These are phyloP conservation scores for Corymbia citriodora DNA, from an alignment of 441 rosid species.

Conservation along the genomic window DNA sequence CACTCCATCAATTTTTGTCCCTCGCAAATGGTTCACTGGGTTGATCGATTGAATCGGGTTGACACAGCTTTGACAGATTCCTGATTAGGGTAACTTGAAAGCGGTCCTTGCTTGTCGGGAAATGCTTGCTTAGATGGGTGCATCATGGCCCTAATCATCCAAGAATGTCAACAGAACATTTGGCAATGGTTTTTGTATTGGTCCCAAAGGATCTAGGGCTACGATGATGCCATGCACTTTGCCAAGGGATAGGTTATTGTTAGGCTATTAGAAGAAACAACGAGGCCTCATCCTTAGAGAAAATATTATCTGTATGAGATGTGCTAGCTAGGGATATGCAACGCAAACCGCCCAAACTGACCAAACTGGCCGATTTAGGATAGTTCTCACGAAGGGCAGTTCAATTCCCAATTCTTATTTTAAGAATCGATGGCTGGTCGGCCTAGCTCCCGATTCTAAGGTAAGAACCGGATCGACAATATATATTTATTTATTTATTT, in stretches of 20 bases:
- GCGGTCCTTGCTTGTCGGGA: no score
- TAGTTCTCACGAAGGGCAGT: no score
- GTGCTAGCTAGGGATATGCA: no score
- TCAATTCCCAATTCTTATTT: no score
- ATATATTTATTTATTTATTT: no score
- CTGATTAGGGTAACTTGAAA: neutral
- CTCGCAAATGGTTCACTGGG: neutral
- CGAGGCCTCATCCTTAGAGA: neutral
- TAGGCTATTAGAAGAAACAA: neutral
- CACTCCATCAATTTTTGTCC: accelerated
- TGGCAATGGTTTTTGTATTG: neutral
- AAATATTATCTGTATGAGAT: no score
- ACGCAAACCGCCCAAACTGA: no score
- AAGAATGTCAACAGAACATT: neutral
- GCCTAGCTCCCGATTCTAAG: no score
- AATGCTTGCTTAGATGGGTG: neutral
- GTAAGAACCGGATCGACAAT: no score
- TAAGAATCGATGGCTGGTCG: no score
- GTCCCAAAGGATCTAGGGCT: accelerated
- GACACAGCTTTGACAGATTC: accelerated
- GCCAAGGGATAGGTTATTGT: neutral
- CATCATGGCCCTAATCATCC: neutral
- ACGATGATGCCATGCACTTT: accelerated
- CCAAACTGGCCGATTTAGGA: no score
- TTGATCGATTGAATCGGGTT: neutral